phyloP scores from a whole-genome alignment of 805 yeast species.

The Starmerella bombicola region DNA sequence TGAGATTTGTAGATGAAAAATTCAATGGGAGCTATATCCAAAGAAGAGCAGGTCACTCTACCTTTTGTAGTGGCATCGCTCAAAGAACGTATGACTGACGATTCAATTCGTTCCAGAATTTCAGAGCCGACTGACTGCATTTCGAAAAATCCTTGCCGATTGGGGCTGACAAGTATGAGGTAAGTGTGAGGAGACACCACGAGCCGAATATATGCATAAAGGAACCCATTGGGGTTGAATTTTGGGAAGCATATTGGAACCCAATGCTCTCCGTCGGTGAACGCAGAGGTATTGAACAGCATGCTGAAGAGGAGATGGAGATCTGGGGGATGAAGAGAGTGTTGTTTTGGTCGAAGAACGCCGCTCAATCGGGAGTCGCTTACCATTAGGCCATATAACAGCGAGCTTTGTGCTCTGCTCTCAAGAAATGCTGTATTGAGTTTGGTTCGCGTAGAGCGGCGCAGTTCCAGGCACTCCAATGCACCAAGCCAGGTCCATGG shows the following conservation, averaged over 20 bases:
- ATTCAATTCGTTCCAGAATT: slow-evolving; percentile 32
- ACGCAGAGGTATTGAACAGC: slow-evolving; percentile 47
- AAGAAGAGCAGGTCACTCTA: slow-evolving; percentile 22
- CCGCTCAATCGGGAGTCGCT: slow-evolving; percentile 55
- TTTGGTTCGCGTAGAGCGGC: slow-evolving; percentile 43
- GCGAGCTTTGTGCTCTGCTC: slow-evolving; percentile 37
- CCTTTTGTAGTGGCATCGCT: slow-evolving; percentile 22
- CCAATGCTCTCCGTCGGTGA: slow-evolving; percentile 63
- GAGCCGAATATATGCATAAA: slow-evolving; percentile 66
- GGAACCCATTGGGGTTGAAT: slow-evolving; percentile 77
- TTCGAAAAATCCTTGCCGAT: slow-evolving; percentile 65
- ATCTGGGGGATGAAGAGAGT: slow-evolving; percentile 70
- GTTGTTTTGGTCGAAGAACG: slow-evolving; percentile 63
- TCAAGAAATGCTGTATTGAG: slow-evolving; percentile 44
- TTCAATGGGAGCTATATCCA: slow-evolving; percentile 46
- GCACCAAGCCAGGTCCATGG: slow-evolving; percentile 56
- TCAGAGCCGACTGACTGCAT: slow-evolving; percentile 49
- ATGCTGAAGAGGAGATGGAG: slow-evolving; percentile 60
- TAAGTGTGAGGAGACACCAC: slow-evolving; percentile 32
- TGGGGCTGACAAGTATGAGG: slow-evolving; percentile 47
- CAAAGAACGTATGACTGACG: slow-evolving; percentile 31
- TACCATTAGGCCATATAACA: slow-evolving; percentile 65
- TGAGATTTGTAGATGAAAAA: slow-evolving; percentile 76
- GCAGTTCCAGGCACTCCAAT: slow-evolving; percentile 48
- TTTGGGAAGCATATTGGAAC: slow-evolving; percentile 84